These are phyloP conservation scores for Pichia cephalocereana DNA, from an alignment of 805 yeast species.

Conservation along the genomic window DNA sequence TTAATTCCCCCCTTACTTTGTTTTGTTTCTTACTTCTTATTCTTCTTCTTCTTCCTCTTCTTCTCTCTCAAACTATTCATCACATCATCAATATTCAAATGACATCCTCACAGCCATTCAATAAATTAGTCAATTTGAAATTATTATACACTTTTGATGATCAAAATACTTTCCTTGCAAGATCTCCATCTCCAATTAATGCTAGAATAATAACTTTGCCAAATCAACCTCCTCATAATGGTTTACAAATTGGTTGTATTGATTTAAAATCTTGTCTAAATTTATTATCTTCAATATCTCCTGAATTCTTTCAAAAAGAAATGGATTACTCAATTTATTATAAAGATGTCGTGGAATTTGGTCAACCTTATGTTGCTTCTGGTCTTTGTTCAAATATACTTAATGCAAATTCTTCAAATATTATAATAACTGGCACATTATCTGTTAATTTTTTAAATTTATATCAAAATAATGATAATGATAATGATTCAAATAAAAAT, in stretches of 20 bases:
- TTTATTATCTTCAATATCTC: slow-evolving; percentile 36
- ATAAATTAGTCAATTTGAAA: slow-evolving; percentile 25
- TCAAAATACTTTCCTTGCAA: slow-evolving; percentile 33
- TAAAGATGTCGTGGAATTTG: slow-evolving; percentile 41
- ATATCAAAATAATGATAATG: slow-evolving; percentile 24
- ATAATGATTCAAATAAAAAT: no score
- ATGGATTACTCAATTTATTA: slow-evolving; percentile 37
- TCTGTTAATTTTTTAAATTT: slow-evolving; percentile 46
- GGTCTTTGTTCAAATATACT: slow-evolving; percentile 31
- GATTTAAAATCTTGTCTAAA: slow-evolving; percentile 38
- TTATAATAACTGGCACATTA: slow-evolving; percentile 46
- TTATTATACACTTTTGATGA: slow-evolving; percentile 35
- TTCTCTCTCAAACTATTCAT: no score
- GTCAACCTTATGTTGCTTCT: slow-evolving; percentile 42
- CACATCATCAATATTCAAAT: background rate
- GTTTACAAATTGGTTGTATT: slow-evolving; percentile 32
- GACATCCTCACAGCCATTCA: slow-evolving; percentile 8
- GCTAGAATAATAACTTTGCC: slow-evolving; percentile 37
- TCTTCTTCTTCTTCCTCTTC: background rate
- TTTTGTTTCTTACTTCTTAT: background rate
- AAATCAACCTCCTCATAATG: slow-evolving; percentile 32
- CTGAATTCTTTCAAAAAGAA: slow-evolving; percentile 33
- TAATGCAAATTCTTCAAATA: slow-evolving; percentile 16
- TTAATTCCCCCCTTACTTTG: no score
- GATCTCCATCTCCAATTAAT: slow-evolving; percentile 27